Conservation (phyloP, 2,329 filamentous ascomycete species). For the Mycosphaerella sp. region DNA sequence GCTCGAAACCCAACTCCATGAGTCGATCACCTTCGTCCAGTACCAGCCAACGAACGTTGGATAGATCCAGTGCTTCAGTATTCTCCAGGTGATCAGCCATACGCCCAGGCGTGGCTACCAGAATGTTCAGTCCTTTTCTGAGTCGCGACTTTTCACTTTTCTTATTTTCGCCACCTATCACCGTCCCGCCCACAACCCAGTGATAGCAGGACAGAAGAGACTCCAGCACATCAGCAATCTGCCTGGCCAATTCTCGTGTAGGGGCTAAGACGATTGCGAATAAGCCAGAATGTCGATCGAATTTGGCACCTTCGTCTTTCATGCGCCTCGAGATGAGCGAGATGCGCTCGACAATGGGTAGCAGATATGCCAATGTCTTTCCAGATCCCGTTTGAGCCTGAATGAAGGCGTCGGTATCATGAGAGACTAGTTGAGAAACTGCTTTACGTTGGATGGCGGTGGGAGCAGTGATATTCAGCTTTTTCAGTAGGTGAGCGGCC, state of each 20-base stretch:
- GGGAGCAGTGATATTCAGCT: constrained; percentile 81
- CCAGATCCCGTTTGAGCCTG: constrained; percentile 96
- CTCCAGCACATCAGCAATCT: constrained; percentile 82
- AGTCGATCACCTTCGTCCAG: constrained; percentile 95
- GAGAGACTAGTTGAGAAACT: constrained; percentile 69
- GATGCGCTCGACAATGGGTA: constrained; percentile 86
- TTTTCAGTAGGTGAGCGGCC: constrained; percentile 74
- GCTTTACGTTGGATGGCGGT: constrained; percentile 93
- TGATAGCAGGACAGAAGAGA: constrained; percentile 80
- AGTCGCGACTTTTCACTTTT: constrained; percentile 87
- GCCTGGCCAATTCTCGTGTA: constrained; percentile 87
- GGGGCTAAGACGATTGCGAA: constrained; percentile 94
- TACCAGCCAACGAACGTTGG: constrained; percentile 86
- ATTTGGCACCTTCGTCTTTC: constrained; percentile 40
- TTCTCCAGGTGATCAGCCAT: constrained; percentile 88
- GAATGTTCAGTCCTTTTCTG: constrained; percentile 88
- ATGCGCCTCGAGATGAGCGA: constrained; percentile 60
- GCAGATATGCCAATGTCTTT: constrained; percentile 91
- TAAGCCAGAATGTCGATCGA: constrained; percentile 78
- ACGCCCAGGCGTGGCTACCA: constrained; percentile 89
- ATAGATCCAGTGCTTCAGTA: constrained; percentile 80
- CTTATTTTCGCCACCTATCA: constrained; percentile 65
- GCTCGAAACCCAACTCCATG: constrained; percentile 96
- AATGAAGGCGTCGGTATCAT: constrained; percentile 85
- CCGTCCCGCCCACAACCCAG: constrained; percentile 89